Evolutionary conservation across 2,329 filamentous ascomycete species (phyloP).

Genomic region (Penicillium sp.): DNA sequence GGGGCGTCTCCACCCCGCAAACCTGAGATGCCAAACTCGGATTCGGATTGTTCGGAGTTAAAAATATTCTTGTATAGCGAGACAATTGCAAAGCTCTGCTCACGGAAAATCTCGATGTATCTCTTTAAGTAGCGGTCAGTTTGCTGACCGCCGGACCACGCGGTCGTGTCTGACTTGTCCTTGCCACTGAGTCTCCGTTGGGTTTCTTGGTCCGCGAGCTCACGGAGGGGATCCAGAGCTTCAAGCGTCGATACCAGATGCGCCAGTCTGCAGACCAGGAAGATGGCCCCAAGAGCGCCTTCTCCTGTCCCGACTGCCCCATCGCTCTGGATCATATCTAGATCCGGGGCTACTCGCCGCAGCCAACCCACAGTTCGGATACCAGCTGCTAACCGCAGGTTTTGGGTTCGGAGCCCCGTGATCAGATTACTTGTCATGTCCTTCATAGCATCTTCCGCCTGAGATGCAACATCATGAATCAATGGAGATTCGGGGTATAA

Average conservation of each 20-base stretch:
- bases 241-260: slow-evolving; percentile 77
- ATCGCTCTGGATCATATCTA: slow-evolving; percentile 50
- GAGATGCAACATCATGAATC: slow-evolving; percentile 66
- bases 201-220: slow-evolving; percentile 85
- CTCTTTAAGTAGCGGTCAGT: slow-evolving; percentile 92
- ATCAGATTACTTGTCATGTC: slow-evolving; percentile 85
- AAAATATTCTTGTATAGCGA: slow-evolving; percentile 94
- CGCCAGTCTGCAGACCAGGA: slow-evolving; percentile 79
- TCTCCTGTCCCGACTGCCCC: slow-evolving; percentile 45
- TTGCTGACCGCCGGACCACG: slow-evolving; percentile 67
- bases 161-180: slow-evolving; percentile 22
- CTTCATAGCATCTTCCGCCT: slow-evolving; percentile 84
- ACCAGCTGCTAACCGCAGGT: slow-evolving; percentile 81
- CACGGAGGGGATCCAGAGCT: slow-evolving; percentile 78
- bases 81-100: slow-evolving; percentile 94
- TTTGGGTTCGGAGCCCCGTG: slow-evolving; percentile 68
- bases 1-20: slow-evolving; percentile 25
- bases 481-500: slow-evolving; percentile 78
- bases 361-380: slow-evolving; percentile 92
- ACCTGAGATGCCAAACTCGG: slow-evolving; percentile 26
- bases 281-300: slow-evolving; percentile 74
- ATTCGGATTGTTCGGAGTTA: slow-evolving; percentile 52
- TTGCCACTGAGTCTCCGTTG: slow-evolving; percentile 39
- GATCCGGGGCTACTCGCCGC: slow-evolving; percentile 77
- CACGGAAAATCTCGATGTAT: slow-evolving; percentile 95